Evolutionary conservation across 441 rosid genomes (phyloP), one percentile per base, ranked within the genome.

Genomic region (Codiaeum variegatum): DNA sequence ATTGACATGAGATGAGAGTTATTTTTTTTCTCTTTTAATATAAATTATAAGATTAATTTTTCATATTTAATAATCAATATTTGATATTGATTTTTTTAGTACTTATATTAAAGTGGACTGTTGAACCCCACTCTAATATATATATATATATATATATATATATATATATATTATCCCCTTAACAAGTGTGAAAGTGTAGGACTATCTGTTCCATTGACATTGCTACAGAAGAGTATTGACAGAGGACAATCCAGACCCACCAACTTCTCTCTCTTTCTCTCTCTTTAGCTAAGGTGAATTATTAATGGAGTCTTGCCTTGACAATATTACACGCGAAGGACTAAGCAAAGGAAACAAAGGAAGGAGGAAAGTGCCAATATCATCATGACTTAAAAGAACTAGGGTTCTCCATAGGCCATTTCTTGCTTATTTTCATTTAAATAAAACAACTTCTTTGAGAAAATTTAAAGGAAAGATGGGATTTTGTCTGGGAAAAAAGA

Each of bases 181-280:
- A 26, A 3, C 56, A 10, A 13, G 59, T 13, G 55, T 19, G 49
- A 23, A 23, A 67, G 18, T 51, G 36, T 44, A 8, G 46, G 69
- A 66, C 19, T 38, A 23, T 29, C 56, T 69, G 65, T 69, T 69
- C 23, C 63, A 63, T 52, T 62, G 73, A 62, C 73, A 62, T 31
- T 62, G 46, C 44, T 51, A 62, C 72, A 60, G 72, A 60, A 32
- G 10, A 56, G 9, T 12, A 61, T 44, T 56, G 58, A 62, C 60
- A 38, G 5, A 40, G 51, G 72, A 44, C 71, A 55, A 29, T 55
- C 52, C 23, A 74, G 7, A 59, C 59, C 59, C 63, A 69, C 69
- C 65, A 28, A 26, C 9, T 8, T 9, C n/a, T 28, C 67, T 28
- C 2, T 16, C 36, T 18, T 47, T 47, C 19, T 9, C n/a, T 28